These are phyloP conservation scores for Posidonia oceanica DNA, from an alignment of 116 monocot species.

Conservation along the genomic window DNA sequence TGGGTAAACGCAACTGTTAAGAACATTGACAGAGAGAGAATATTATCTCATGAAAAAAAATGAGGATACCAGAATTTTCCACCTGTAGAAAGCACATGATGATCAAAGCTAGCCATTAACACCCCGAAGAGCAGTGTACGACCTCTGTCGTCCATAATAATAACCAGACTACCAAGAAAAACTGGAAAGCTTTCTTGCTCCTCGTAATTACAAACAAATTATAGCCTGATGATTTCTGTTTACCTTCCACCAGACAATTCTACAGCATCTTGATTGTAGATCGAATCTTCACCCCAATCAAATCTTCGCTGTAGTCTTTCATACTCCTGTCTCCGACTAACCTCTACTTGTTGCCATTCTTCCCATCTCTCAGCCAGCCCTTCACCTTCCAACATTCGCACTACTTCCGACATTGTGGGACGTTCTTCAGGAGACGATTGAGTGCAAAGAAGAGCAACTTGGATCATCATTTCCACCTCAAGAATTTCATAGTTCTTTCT, in stretches of 20 bases:
- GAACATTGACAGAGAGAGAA: too few relatives aligned
- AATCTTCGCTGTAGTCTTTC: constrained; percentile 57
- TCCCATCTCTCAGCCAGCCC: constrained; percentile 74
- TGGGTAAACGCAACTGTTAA: too few relatives aligned
- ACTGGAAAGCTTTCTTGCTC: too few relatives aligned
- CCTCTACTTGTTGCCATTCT: constrained; percentile 86
- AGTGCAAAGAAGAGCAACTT: constrained; percentile 78
- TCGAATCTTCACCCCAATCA: constrained; percentile 61
- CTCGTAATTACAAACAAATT: background rate
- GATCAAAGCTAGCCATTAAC: too few relatives aligned
- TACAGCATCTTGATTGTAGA: constrained; percentile 50
- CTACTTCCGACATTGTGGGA: constrained; percentile 73
- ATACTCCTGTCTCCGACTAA: constrained; percentile 46
- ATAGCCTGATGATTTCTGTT: background rate
- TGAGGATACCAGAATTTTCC: too few relatives aligned
- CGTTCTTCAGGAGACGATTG: constrained; percentile 73
- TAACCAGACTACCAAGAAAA: too few relatives aligned
- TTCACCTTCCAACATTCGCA: constrained; percentile 84
- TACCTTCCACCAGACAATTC: constrained; percentile 68
- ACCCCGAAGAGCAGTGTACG: too few relatives aligned
- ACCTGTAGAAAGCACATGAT: too few relatives aligned
- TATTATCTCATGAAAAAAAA: too few relatives aligned
- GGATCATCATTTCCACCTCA: constrained; percentile 76
- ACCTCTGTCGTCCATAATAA: too few relatives aligned
- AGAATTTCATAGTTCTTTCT: constrained; percentile 29